phyloP scores from a whole-genome alignment of 2,329 filamentous ascomycete genomes.

The Septoria linicola region DNA sequence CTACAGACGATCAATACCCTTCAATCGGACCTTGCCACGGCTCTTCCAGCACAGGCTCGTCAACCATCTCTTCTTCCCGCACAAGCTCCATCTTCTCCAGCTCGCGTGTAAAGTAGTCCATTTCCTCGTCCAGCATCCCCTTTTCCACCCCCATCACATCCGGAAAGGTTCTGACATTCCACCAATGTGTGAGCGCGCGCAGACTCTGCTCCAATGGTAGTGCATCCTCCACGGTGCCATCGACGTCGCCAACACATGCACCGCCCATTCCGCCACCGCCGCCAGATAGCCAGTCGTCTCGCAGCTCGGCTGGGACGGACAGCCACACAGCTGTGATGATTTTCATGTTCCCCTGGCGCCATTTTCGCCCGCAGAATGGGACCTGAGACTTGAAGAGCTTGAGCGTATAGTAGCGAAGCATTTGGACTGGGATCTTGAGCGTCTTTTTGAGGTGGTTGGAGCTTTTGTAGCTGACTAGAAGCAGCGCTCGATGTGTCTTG shows the following conservation, averaged over 20 bases:
- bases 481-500: conserved; percentile 90
- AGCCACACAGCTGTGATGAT: conserved; percentile 97
- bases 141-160: conserved; percentile 64
- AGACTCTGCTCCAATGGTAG: conserved; percentile 89
- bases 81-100: conserved; percentile 51
- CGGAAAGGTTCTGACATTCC: conserved; percentile 79
- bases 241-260: conserved; percentile 62
- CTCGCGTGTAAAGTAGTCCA: conserved; percentile 51
- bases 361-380: conserved; percentile 95
- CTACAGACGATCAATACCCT: conserved; percentile 29
- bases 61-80: conserved; percentile 23
- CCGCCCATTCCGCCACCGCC: conserved; percentile 50
- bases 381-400: conserved; percentile 99
- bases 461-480: conserved; percentile 94
- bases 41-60: conserved; percentile 26
- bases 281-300: conserved; percentile 92
- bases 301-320: conserved; percentile 84
- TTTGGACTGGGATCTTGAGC: conserved; percentile 83
- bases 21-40: conserved; percentile 32
- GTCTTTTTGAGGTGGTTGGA: conserved; percentile 88
- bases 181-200: conserved; percentile 88
- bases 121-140: conserved; percentile 44
- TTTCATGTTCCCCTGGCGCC: conserved; percentile 97
- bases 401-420: conserved; percentile 87
- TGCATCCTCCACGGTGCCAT: conserved; percentile 90